phyloP scores from a whole-genome alignment of 1,139 yeast genomes.

The Zygoascus sp. region DNA sequence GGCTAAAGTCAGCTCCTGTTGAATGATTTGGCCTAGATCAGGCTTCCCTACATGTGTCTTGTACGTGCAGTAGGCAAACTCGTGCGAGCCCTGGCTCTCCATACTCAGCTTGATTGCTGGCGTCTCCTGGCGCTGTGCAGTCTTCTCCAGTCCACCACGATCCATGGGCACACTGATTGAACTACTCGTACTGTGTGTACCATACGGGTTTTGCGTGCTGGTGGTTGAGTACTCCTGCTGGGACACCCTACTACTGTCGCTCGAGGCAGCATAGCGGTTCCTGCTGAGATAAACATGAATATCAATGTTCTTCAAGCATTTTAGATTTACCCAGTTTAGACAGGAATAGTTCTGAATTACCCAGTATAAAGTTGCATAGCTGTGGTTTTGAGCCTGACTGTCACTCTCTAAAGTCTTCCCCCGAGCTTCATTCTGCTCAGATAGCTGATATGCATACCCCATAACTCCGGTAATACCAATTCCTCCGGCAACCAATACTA shows the following conservation, averaged over 20 bases:
- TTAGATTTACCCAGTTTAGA: constrained; percentile 22
- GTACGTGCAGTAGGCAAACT: not conserved
- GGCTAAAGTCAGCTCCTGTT: not conserved
- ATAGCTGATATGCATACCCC: constrained; percentile 20
- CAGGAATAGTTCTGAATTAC: not conserved
- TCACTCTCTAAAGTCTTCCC: too few species aligned
- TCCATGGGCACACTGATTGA: not conserved
- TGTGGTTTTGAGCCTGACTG: not conserved
- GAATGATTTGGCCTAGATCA: constrained; percentile 18
- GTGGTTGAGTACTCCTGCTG: not conserved
- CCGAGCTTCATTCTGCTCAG: not conserved
- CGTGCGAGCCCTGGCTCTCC: not conserved
- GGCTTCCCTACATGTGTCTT: constrained; percentile 6
- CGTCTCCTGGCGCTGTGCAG: not conserved
- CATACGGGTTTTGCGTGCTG: too few species aligned
- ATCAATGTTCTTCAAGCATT: constrained; percentile 31
- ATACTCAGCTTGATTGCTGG: not conserved
- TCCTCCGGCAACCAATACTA: constrained; percentile 55
- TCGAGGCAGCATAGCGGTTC: not conserved
- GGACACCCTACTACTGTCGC: not conserved
- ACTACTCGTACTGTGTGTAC: not conserved
- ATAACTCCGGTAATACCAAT: constrained; percentile 56
- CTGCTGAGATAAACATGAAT: constrained; percentile 38
- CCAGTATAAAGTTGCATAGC: not conserved
- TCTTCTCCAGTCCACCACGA: not conserved